phyloP scores from a whole-genome alignment of 768 basidiomycete species.

The Phylloporus arenicola region DNA sequence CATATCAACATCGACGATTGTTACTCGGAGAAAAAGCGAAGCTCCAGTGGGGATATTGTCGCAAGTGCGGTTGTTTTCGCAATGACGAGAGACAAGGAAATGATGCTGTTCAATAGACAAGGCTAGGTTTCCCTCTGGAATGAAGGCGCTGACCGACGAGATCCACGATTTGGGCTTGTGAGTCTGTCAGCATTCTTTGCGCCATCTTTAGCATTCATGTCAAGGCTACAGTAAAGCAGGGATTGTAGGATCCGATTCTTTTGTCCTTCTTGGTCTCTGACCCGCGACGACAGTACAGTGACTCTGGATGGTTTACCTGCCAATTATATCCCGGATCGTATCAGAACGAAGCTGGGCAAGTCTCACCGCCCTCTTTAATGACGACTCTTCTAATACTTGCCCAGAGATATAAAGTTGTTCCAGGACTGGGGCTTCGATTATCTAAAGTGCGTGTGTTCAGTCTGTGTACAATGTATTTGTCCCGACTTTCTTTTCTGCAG shows the following conservation, averaged over 20 bases:
- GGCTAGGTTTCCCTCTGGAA: constrained; percentile 51
- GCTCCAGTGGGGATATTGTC: constrained; percentile 47
- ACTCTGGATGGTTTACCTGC: constrained; percentile 67
- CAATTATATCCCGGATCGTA: constrained; percentile 60
- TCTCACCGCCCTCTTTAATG: neutral
- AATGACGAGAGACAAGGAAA: neutral
- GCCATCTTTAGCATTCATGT: neutral
- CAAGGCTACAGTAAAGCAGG: constrained; percentile 45
- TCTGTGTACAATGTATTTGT: neutral
- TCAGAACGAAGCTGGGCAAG: constrained; percentile 52
- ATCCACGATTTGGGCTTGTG: constrained; percentile 56
- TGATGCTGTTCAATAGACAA: constrained; percentile 33
- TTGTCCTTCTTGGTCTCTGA: constrained; percentile 3
- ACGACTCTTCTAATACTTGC: neutral
- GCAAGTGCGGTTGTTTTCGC: constrained; percentile 34
- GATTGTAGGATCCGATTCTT: constrained; percentile 40
- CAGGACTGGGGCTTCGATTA: constrained; percentile 64
- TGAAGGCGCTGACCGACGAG: constrained; percentile 50
- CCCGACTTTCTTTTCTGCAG: constrained; percentile 24
- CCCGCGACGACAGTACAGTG: constrained; percentile 46
- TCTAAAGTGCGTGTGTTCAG: constrained; percentile 43
- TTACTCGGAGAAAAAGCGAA: constrained; percentile 55
- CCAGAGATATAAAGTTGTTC: constrained; percentile 53
- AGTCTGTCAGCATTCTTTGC: constrained; percentile 16
- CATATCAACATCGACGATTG: constrained; percentile 63